Base-by-base conservation (phyloP, 2,329 filamentous ascomycete species). In the Colletotrichum ledebouriae region DNA sequence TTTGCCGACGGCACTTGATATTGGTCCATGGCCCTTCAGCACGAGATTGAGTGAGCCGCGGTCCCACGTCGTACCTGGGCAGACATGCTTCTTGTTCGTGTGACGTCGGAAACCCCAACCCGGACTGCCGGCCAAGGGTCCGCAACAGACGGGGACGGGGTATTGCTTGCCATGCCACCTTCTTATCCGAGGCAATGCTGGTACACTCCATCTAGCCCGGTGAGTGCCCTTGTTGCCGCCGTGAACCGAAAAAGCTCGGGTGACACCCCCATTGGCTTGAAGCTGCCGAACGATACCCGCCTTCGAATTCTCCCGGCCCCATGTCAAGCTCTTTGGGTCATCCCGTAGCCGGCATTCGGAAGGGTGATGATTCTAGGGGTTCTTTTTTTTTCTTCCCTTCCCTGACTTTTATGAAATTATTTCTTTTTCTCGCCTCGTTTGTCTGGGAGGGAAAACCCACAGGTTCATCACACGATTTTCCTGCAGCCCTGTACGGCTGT, bases 401-500 rank as follows among this genome's bases (percentile, higher is more conserved):
- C 25, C 6, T 29, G 25, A 7, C 25, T 29, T 4, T 29, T 29
- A 67, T 33, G 42, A 6, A 34, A 52, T 58, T 52, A 39, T 34
- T 25, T 61, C 41, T 61, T 25, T 61, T 41, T 61, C 37, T 4
- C 6, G n/a, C 34, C 29, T 46, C 34, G 20, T 4, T 29, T 42
- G 39, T 53, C 59, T 67, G 53, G 53, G 44, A 33, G 34, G 25
- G 10, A 17, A n/a, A 53, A 22, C 52, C 53, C 64, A 37, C 52
- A 58, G 59, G 42, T 25, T 53, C 59, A 67, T 39, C 52, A 58
- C 34, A 67, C 60, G 39, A 53, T 49, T 34, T 44, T 67, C 50
- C 59, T 67, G 59, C 64, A 67, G 64, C 64, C 64, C 46, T 67
- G 59, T 17, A 52, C 52, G 59, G 53, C 33, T 58, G 52, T 50